Evolutionary conservation across 768 basidiomycete species (phyloP).

Genomic region (Saitozyma podzolica): DNA sequence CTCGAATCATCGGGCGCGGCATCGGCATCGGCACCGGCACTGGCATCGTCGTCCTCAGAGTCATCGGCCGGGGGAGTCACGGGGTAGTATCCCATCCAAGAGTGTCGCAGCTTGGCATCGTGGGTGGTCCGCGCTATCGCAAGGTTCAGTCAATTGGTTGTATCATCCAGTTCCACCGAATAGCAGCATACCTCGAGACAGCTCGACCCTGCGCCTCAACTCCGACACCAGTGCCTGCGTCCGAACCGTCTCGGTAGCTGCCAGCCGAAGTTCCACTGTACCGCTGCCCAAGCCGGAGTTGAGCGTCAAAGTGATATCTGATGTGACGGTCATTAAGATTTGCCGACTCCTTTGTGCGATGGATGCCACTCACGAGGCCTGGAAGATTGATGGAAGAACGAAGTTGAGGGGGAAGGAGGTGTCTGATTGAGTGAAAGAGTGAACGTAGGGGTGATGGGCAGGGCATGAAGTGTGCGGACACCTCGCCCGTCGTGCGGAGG

Average conservation of each 20-base stretch:
- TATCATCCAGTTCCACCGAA: too few relatives aligned
- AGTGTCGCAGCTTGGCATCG: constrained; percentile 9
- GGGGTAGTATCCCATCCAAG: constrained; percentile 22
- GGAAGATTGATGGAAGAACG: constrained; percentile 40
- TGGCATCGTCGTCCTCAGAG: too few relatives aligned
- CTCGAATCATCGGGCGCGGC: too few relatives aligned
- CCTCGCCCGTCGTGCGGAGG: constrained; percentile 1
- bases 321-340: not conserved
- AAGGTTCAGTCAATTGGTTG: too few relatives aligned
- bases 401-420: constrained; percentile 40
- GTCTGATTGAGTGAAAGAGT: constrained; percentile 33
- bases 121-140: too few relatives aligned
- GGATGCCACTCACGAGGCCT: constrained; percentile 31
- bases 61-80: too few relatives aligned
- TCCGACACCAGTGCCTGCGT: constrained; percentile 31
- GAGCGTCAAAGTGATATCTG: constrained; percentile 38
- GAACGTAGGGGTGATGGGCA: constrained; percentile 27
- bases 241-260: constrained; percentile 20
- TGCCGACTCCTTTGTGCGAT: too few relatives aligned
- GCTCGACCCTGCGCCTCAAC: constrained; percentile 13
- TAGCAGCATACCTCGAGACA: too few relatives aligned
- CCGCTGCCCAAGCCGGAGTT: not conserved
- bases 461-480: constrained; percentile 16
- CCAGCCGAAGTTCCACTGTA: constrained; percentile 29
- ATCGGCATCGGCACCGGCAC: too few relatives aligned